Evolutionary conservation across 2,329 filamentous ascomycete genomes (phyloP).

Genomic region (Alternaria angustiovoidea): DNA sequence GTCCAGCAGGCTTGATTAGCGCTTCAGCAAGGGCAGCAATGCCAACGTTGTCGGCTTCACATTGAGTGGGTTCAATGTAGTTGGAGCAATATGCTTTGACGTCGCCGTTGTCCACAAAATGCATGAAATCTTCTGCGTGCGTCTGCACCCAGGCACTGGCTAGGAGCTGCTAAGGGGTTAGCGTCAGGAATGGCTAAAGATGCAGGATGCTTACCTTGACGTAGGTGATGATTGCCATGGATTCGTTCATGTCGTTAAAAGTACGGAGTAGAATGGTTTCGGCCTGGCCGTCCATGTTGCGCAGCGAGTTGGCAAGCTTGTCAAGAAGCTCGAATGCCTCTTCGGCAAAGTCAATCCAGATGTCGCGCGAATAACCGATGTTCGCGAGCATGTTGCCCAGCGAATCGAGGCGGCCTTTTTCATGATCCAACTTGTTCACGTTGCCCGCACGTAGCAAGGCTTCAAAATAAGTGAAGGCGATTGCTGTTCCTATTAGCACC

Average conservation of each 20-base stretch:
- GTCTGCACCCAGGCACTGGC: conserved; percentile 86
- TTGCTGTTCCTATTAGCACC: conserved; percentile 66
- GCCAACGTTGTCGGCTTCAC: conserved; percentile 92
- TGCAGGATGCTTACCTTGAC: conserved; percentile 62
- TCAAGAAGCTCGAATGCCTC: conserved; percentile 74
- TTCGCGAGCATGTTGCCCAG: conserved; percentile 75
- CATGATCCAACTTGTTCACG: conserved; percentile 69
- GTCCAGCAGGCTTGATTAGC: conserved; percentile 78
- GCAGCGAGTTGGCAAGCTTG: conserved; percentile 67
- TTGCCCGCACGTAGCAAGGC: conserved; percentile 75
- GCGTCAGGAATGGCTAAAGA: neutral
- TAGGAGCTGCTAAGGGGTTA: conserved; percentile 66
- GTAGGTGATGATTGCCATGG: conserved; percentile 85
- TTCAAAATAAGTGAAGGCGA: conserved; percentile 94
- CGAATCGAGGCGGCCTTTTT: conserved; percentile 74
- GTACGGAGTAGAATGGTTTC: conserved; percentile 65
- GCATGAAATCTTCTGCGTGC: conserved; percentile 72
- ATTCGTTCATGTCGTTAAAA: conserved; percentile 76
- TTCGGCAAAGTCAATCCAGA: conserved; percentile 85
- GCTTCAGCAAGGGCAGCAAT: conserved; percentile 79
- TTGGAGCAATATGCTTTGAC: conserved; percentile 74
- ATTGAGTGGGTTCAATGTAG: conserved; percentile 75
- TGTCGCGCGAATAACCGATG: conserved; percentile 71
- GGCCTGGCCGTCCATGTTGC: conserved; percentile 59
- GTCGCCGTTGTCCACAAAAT: conserved; percentile 67